Conservation (phyloP, 2,329 filamentous ascomycete species). For the Lasiodiplodia citricola region DNA sequence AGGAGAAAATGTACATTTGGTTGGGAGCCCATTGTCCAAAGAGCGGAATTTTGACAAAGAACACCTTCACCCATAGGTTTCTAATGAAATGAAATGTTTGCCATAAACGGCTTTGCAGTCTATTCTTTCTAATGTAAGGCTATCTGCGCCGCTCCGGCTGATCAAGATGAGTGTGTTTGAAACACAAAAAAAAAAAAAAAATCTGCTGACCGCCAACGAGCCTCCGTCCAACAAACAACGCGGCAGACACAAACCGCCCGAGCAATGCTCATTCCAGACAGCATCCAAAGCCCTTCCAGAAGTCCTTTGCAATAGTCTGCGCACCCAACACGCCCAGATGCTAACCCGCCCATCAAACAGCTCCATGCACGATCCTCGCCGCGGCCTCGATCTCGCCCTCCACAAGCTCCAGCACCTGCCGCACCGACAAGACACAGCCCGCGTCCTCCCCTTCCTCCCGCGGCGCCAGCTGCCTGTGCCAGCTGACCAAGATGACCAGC, state of each 20-base stretch:
- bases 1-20: neutral
- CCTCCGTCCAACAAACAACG: neutral
- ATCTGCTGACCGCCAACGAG: no score
- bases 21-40: neutral
- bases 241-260: no score
- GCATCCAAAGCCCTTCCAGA: neutral
- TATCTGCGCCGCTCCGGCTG: neutral
- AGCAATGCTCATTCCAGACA: no score
- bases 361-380: neutral
- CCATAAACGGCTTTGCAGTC: no score
- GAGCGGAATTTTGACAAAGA: neutral
- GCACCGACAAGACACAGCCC: neutral
- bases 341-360: neutral
- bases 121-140: neutral
- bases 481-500: neutral
- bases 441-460: neutral
- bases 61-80: neutral
- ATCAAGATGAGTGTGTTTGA: neutral
- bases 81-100: neutral
- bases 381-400: neutral
- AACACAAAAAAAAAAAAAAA: neutral
- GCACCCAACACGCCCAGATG: neutral
- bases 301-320: neutral
- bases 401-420: neutral
- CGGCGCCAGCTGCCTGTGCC: neutral